phyloP scores from a whole-genome alignment of 192 early-diverging fungal genomes.

The Backusella macrospora region DNA sequence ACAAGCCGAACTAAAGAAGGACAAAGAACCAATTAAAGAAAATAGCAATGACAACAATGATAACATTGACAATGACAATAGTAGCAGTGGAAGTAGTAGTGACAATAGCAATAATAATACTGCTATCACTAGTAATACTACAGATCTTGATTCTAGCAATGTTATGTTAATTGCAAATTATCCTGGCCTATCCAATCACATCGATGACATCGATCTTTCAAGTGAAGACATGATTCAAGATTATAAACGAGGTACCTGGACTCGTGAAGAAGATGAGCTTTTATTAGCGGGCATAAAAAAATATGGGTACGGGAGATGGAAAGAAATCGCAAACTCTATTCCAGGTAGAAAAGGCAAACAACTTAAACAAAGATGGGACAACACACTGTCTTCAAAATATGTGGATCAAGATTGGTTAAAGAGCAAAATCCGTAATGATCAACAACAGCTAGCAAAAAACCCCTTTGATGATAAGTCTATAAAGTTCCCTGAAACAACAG shows the following conservation, averaged over 20 bases:
- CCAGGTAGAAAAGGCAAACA: constrained; percentile 41
- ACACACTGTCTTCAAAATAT: constrained; percentile 37
- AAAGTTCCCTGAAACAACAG: constrained; percentile 26
- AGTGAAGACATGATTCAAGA: constrained; percentile 31
- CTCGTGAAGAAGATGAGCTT: constrained; percentile 38
- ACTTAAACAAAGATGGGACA: constrained; percentile 39
- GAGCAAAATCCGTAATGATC: constrained; percentile 24
- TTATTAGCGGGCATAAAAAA: constrained; percentile 36
- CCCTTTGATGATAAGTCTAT: background rate
- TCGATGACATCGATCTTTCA: constrained; percentile 16
- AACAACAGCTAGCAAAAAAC: background rate
- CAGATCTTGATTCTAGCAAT: constrained; percentile 10
- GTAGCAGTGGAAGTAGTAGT: background rate
- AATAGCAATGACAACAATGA: background rate
- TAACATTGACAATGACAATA: background rate
- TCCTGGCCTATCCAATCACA: constrained; percentile 18
- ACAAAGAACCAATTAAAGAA: constrained; percentile 1
- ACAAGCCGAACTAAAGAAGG: background rate
- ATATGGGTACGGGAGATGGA: constrained; percentile 38
- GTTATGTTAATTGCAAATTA: constrained; percentile 31
- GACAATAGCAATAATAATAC: background rate
- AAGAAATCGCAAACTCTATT: constrained; percentile 34
- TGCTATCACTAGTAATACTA: background rate
- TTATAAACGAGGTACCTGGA: constrained; percentile 38
- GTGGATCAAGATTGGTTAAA: constrained; percentile 38